Evolutionary conservation across 371 early-diverging fungal genomes (phyloP).

Genomic region (Actinomucor elegans): DNA sequence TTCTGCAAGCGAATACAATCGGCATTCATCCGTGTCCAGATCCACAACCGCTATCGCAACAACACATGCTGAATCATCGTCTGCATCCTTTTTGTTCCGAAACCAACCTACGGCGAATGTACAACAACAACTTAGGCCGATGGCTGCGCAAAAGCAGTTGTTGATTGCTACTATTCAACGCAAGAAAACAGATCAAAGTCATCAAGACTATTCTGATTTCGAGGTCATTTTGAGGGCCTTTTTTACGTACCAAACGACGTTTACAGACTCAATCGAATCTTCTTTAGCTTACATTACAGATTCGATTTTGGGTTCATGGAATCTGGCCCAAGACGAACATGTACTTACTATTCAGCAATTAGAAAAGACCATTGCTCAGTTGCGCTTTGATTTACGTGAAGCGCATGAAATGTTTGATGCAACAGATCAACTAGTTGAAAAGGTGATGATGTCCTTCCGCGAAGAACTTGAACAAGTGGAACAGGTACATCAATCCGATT

Average conservation of each 20-base stretch:
- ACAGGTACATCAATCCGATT: conserved; percentile 42
- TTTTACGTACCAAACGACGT: conserved; percentile 56
- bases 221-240: conserved; percentile 55
- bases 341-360: conserved; percentile 11
- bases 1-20: conserved; percentile 39
- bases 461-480: conserved; percentile 56
- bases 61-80: conserved; percentile 16
- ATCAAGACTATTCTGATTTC: conserved; percentile 49
- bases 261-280: conserved; percentile 53
- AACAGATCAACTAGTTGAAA: conserved; percentile 53
- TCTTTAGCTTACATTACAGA: conserved; percentile 56
- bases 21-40: conserved; percentile 20
- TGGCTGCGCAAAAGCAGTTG: conserved; percentile 8
- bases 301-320: conserved; percentile 33
- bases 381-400: conserved; percentile 54
- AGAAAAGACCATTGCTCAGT: conserved; percentile 31
- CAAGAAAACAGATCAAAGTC: conserved; percentile 7
- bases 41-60: conserved; percentile 1
- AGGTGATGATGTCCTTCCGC: conserved; percentile 55
- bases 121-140: conserved; percentile 3
- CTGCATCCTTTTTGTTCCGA: not conserved
- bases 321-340: not conserved
- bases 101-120: not conserved
- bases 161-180: not conserved
- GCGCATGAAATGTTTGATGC: conserved; percentile 60